Conservation (phyloP, 1,284 basidiomycete genomes). For the Hemileia vastatrix region DNA sequence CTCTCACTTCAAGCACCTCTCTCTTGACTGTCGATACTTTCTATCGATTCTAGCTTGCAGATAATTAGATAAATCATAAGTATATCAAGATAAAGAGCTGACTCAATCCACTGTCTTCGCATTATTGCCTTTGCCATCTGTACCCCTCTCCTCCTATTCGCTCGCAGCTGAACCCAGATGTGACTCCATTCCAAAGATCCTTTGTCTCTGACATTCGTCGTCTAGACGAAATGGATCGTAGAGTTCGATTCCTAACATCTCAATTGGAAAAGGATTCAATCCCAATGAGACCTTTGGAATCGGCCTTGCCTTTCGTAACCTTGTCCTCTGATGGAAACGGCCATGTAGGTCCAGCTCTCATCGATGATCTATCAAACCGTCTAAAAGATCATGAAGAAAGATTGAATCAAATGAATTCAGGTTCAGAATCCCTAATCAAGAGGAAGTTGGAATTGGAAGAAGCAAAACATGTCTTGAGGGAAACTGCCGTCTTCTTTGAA, state of each 20-base stretch:
- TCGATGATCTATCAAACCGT: constrained; percentile 83
- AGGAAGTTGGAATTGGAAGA: constrained; percentile 82
- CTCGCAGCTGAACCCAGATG: constrained; percentile 72
- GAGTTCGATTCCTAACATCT: constrained; percentile 74
- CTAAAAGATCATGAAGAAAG: constrained; percentile 78
- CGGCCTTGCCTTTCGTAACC: constrained; percentile 39
- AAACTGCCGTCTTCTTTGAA: constrained; percentile 94
- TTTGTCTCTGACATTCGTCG: constrained; percentile 92
- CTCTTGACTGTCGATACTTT: background rate
- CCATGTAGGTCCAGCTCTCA: constrained; percentile 61
- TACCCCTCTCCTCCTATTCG: no score
- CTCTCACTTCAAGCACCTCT: background rate
- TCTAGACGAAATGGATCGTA: constrained; percentile 88
- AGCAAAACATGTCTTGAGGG: constrained; percentile 80
- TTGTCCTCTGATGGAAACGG: constrained; percentile 24
- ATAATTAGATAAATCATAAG: no score
- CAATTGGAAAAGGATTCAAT: constrained; percentile 79
- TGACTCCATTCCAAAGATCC: constrained; percentile 96
- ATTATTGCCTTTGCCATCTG: no score
- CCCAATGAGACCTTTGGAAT: constrained; percentile 61
- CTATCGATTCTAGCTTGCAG: background rate
- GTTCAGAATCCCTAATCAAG: constrained; percentile 79
- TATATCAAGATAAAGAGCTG: no score
- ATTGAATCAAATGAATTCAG: constrained; percentile 82
- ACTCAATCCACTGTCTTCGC: no score